Conservation (phyloP, 139 green algal species). For the Chlorella vulgaris region DNA sequence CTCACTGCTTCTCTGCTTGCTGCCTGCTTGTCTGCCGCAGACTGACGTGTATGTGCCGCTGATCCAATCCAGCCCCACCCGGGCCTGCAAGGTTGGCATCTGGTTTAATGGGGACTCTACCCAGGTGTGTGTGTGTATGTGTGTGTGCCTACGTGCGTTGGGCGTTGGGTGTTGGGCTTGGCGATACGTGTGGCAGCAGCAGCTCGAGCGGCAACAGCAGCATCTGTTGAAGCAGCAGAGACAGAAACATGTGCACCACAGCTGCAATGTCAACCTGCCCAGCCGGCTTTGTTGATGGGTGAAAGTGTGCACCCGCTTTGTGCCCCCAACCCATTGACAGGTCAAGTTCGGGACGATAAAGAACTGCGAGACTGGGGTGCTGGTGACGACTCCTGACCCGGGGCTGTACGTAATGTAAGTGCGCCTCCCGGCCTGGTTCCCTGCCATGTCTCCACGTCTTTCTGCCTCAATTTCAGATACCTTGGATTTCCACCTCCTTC, state of each 20-base stretch:
- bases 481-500: background rate
- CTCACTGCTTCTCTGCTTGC: background rate
- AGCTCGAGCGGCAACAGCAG: no score
- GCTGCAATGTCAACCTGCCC: no score
- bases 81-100: slow-evolving; percentile 1
- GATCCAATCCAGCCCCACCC: background rate
- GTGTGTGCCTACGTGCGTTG: no score
- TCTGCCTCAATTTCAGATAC: background rate
- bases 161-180: no score
- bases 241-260: no score
- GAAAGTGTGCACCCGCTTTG: no score
- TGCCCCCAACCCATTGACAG: no score
- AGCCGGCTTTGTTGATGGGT: no score
- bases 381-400: background rate
- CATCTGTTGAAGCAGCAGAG: no score
- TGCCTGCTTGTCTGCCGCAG: background rate
- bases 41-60: background rate
- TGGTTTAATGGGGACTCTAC: background rate
- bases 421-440: background rate
- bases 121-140: no score
- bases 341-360: background rate
- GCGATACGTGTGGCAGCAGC: no score
- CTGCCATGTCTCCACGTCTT: background rate
- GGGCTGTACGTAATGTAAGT: background rate
- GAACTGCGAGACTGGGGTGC: background rate